These are phyloP conservation scores for Yamadazyma sp. DNA, from an alignment of 1,139 yeast genomes.

Conservation along the genomic window DNA sequence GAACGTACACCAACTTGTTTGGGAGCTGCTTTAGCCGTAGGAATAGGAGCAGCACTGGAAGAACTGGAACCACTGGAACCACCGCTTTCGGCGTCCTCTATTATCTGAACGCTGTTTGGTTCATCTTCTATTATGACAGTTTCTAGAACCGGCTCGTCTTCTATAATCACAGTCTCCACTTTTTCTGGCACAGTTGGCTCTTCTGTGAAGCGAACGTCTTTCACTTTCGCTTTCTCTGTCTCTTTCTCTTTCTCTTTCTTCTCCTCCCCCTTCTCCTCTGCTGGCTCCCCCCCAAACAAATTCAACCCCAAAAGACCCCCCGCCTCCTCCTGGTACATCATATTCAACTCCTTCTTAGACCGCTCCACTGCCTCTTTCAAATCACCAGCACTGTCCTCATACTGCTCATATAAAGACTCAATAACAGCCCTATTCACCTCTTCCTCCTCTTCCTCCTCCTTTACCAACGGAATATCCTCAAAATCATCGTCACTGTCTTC, in stretches of 20 bases:
- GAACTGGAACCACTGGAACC: no score
- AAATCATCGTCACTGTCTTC: slow-evolving; percentile 45
- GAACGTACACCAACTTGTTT: no score
- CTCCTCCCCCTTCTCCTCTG: not conserved
- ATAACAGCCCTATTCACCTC: slow-evolving; percentile 34
- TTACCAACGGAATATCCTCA: slow-evolving; percentile 56
- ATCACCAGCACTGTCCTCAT: slow-evolving; percentile 26
- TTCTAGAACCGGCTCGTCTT: no score
- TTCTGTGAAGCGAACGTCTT: no score
- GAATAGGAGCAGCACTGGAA: no score
- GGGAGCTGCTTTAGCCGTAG: no score
- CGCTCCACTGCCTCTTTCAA: slow-evolving; percentile 46
- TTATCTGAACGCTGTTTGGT: slow-evolving; percentile 4
- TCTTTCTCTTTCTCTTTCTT: not conserved
- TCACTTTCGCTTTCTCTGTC: no score
- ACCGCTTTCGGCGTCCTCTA: no score
- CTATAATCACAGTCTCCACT: not conserved
- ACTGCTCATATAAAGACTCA: slow-evolving; percentile 37
- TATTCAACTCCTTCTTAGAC: slow-evolving; percentile 42
- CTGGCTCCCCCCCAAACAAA: slow-evolving; percentile 12
- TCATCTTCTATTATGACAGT: not conserved
- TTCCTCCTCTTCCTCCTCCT: slow-evolving; percentile 30
- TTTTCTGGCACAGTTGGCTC: not conserved
- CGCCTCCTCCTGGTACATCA: slow-evolving; percentile 8
- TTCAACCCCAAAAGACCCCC: slow-evolving; percentile 7